Evolutionary conservation across 164 flowering plant species (phyloP).

Genomic region (Cinnamomum micranthum): DNA sequence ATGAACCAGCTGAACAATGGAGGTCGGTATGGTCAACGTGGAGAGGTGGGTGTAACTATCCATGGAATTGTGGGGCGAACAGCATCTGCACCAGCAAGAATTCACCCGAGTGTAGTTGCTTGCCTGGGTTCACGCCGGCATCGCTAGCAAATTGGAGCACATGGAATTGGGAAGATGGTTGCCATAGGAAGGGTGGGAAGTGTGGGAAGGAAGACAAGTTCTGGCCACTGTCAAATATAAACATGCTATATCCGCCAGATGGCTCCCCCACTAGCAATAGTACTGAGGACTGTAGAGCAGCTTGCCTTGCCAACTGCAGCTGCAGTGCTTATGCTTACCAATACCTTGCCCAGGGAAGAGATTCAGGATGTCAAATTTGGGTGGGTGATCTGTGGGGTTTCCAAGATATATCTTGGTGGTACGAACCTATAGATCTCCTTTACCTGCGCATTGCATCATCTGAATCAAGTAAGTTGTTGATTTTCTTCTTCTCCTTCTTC

Average conservation of each 20-base stretch:
- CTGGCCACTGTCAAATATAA: slow-evolving; percentile 8
- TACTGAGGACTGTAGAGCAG: not conserved
- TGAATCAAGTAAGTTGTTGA: not conserved
- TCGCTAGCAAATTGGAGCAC: slow-evolving; percentile 9
- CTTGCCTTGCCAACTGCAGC: slow-evolving; percentile 1
- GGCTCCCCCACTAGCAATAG: not conserved
- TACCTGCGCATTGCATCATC: not conserved
- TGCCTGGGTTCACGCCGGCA: slow-evolving; percentile 17
- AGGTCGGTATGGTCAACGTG: not conserved
- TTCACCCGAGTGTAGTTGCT: slow-evolving; percentile 9
- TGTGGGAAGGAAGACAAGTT: slow-evolving; percentile 25
- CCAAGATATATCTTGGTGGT: not conserved
- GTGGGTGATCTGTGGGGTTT: not conserved
- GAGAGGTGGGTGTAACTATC: slow-evolving; percentile 19
- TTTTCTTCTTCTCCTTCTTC: too few species aligned
- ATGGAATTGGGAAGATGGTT: slow-evolving; percentile 23
- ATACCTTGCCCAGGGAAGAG: not conserved
- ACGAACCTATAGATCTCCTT: not conserved
- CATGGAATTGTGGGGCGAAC: not conserved
- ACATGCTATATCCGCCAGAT: slow-evolving; percentile 18
- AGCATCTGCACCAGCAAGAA: not conserved
- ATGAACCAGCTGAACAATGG: slow-evolving; percentile 13
- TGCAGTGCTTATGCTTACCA: slow-evolving; percentile 2
- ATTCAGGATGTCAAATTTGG: too few species aligned
- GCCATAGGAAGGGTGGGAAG: slow-evolving; percentile 11